phyloP scores from a whole-genome alignment of 371 early-diverging fungal species.

The Dichotomocladium elegans region DNA sequence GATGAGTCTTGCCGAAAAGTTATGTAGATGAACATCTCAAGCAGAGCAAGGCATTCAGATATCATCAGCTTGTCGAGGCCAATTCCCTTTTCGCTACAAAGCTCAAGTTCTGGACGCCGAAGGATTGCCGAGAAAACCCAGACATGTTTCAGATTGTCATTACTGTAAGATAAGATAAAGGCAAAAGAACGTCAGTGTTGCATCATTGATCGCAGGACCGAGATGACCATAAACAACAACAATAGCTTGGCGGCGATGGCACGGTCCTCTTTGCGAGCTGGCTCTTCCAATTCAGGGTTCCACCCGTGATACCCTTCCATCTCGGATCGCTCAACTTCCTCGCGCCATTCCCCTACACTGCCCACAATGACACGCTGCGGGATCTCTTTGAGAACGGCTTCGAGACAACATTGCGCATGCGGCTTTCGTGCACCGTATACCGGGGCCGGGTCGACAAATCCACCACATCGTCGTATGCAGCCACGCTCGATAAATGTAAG shows the following conservation, averaged over 20 bases:
- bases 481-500: no score
- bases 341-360: constrained; percentile 73
- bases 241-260: constrained; percentile 85
- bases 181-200: not conserved
- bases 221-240: not conserved
- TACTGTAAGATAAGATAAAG: constrained; percentile 43
- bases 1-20: constrained; percentile 19
- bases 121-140: constrained; percentile 61
- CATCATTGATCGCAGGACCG: no score
- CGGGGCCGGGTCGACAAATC: constrained; percentile 8
- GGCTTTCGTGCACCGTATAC: constrained; percentile 81
- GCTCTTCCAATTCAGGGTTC: constrained; percentile 85
- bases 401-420: constrained; percentile 79
- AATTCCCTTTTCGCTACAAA: constrained; percentile 38
- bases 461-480: not conserved
- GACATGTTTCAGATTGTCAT: constrained; percentile 72
- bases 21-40: constrained; percentile 66
- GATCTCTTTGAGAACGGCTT: constrained; percentile 54
- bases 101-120: constrained; percentile 75
- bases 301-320: constrained; percentile 87
- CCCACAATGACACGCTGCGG: constrained; percentile 49
- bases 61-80: constrained; percentile 38
- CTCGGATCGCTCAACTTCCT: constrained; percentile 88
- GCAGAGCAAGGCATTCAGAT: constrained; percentile 49
- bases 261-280: constrained; percentile 84